Evolutionary conservation across 208 protist species (phyloP).

Genomic region (Angomonas desouzai): DNA sequence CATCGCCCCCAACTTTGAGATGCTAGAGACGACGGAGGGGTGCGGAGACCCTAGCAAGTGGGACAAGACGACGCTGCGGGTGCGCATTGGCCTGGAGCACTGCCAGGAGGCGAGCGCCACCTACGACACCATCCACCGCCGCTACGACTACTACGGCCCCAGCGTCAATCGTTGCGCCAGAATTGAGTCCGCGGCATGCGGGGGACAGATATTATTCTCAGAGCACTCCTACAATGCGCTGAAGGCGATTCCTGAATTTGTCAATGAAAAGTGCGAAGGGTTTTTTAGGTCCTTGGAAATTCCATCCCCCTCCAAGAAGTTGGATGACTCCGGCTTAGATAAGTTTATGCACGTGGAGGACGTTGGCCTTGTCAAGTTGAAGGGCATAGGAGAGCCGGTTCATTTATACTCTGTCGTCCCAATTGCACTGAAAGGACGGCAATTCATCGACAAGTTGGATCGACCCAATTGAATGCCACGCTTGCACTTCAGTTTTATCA

Average conservation of each 20-base stretch:
- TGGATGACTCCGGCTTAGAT: slow-evolving; percentile 37
- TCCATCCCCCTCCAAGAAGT: slow-evolving; percentile 19
- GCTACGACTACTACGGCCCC: slow-evolving; percentile 88
- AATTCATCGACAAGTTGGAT: slow-evolving; percentile 42
- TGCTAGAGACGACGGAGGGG: slow-evolving; percentile 55
- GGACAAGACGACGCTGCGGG: slow-evolving; percentile 40
- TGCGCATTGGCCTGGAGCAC: slow-evolving; percentile 73
- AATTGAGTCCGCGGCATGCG: slow-evolving; percentile 61
- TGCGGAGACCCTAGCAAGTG: slow-evolving; percentile 32
- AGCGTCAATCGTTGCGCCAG: slow-evolving; percentile 84
- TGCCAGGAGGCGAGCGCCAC: slow-evolving; percentile 56
- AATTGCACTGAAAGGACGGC: slow-evolving; percentile 36
- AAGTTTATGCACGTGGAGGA: slow-evolving; percentile 60
- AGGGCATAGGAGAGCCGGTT: slow-evolving; percentile 48
- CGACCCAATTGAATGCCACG: background rate
- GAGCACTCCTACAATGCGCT: slow-evolving; percentile 53
- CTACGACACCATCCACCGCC: slow-evolving; percentile 58
- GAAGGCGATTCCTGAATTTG: slow-evolving; percentile 47
- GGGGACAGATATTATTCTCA: slow-evolving; percentile 82
- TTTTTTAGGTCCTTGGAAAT: slow-evolving; percentile 43
- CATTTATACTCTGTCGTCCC: slow-evolving; percentile 64
- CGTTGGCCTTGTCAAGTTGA: slow-evolving; percentile 34
- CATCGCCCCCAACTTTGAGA: slow-evolving; percentile 54
- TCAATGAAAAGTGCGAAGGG: slow-evolving; percentile 46
- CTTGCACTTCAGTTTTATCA: slow-evolving; percentile 12